These are phyloP conservation scores for Chloropicon primus DNA, from an alignment of 139 green algal species.

Conservation along the genomic window DNA sequence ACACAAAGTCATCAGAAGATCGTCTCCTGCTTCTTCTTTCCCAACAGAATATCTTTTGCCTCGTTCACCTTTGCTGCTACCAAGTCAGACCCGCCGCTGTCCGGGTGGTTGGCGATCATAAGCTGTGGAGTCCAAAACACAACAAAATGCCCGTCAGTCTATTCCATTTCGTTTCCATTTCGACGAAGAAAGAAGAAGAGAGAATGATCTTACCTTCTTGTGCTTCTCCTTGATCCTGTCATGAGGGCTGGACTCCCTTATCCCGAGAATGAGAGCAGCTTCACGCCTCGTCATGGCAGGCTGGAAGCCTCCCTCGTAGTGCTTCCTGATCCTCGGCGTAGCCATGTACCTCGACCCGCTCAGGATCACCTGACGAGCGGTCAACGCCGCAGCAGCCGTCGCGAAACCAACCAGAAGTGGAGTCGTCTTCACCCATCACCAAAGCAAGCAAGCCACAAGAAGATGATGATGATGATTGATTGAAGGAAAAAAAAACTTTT, in stretches of 20 bases:
- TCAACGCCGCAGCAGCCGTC: slow-evolving; percentile 73
- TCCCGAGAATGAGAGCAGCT: slow-evolving; percentile 77
- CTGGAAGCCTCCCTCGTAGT: slow-evolving; percentile 86
- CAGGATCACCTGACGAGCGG: slow-evolving; percentile 47
- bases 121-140: too few relatives aligned
- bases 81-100: slow-evolving; percentile 73
- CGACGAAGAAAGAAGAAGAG: background rate
- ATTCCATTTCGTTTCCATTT: too few relatives aligned
- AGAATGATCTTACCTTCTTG: slow-evolving; percentile 27
- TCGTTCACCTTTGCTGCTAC: slow-evolving; percentile 96
- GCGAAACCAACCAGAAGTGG: slow-evolving; percentile 65
- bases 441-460: background rate
- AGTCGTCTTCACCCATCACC: slow-evolving; percentile 42
- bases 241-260: slow-evolving; percentile 38
- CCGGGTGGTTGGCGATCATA: slow-evolving; percentile 98
- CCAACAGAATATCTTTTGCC: slow-evolving; percentile 87
- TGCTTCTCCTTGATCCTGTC: slow-evolving; percentile 90
- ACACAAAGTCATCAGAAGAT: background rate
- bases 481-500: too few relatives aligned
- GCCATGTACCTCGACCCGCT: slow-evolving; percentile 48
- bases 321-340: slow-evolving; percentile 36
- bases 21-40: slow-evolving; percentile 35
- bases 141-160: too few relatives aligned
- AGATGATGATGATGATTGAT: too few relatives aligned
- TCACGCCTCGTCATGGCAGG: slow-evolving; percentile 86